A percentile compares a stretch with the other conserved stretches of the same genome.
phyloP scores from a whole-genome alignment of 1,284 basidiomycete species.

The Sporisorium scitamineum region DNA sequence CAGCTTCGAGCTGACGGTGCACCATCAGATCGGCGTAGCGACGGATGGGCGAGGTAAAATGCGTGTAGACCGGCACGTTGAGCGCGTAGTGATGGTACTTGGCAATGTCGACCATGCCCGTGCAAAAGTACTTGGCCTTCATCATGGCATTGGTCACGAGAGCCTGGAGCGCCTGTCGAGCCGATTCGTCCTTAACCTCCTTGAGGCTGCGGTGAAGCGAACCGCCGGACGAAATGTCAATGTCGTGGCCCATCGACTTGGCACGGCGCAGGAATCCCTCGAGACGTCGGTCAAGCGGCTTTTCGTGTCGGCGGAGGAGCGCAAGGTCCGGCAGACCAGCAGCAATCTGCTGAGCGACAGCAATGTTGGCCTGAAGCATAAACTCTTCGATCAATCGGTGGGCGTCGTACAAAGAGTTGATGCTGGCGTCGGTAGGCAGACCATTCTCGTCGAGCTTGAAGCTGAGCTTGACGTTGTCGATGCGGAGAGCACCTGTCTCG shows the following conservation, averaged over 20 bases:
- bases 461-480: conserved; percentile 79
- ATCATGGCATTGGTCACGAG: conserved; percentile 89
- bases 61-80: conserved; percentile 92
- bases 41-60: conserved; percentile 79
- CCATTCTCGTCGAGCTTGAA: conserved; percentile 87
- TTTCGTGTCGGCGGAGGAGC: conserved; percentile 91
- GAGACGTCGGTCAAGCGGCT: conserved; percentile 81
- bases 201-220: conserved; percentile 86
- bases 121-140: conserved; percentile 96
- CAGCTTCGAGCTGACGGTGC: conserved; percentile 95
- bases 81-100: conserved; percentile 96
- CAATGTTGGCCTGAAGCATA: conserved; percentile 90
- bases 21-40: conserved; percentile 92
- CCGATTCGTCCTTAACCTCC: conserved; percentile 73
- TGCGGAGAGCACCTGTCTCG: conserved; percentile 82
- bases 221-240: conserved; percentile 84
- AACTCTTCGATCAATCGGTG: conserved; percentile 93
- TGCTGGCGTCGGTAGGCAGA: conserved; percentile 82
- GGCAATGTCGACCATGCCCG: conserved; percentile 98
- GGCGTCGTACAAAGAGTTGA: conserved; percentile 78
- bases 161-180: conserved; percentile 82
- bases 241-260: conserved; percentile 78
- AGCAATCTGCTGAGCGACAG: conserved; percentile 91
- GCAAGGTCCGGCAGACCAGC: conserved; percentile 94
- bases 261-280: conserved; percentile 72